phyloP scores from a whole-genome alignment of 768 basidiomycete species.

The Phylloporus arenicola region DNA sequence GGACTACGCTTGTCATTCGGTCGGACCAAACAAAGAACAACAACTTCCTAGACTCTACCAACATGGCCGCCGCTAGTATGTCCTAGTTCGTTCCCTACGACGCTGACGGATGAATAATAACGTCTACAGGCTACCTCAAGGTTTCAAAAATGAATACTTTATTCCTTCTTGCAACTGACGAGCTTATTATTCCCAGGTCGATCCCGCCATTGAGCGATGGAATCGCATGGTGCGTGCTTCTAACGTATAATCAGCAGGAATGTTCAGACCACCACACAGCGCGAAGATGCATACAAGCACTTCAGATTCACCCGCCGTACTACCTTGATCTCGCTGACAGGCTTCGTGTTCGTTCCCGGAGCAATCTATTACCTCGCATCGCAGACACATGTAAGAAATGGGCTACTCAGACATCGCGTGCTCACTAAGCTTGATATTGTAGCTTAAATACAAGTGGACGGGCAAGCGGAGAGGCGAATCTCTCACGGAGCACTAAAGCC shows the following conservation, averaged over 20 bases:
- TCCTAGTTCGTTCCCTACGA: conserved; percentile 3
- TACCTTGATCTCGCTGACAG: conserved; percentile 55
- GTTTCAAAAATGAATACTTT: conserved; percentile 27
- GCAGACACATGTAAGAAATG: conserved; percentile 33
- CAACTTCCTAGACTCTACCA: conserved; percentile 22
- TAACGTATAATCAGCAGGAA: neutral
- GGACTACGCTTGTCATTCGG: conserved; percentile 2
- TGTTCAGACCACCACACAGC: conserved; percentile 37
- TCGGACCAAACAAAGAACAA: conserved; percentile 29
- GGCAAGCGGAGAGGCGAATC: conserved; percentile 46
- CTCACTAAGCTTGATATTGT: conserved; percentile 2
- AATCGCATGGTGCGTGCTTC: conserved; percentile 46
- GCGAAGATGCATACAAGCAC: conserved; percentile 77
- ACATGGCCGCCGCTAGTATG: conserved; percentile 67
- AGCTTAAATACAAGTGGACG: conserved; percentile 53
- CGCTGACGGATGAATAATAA: conserved; percentile 6
- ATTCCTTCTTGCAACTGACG: neutral
- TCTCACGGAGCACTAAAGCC: conserved; percentile 27
- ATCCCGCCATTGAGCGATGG: conserved; percentile 64
- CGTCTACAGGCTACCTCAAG: conserved; percentile 49
- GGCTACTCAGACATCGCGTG: conserved; percentile 15
- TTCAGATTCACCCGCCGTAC: conserved; percentile 76
- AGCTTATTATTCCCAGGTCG: conserved; percentile 25
- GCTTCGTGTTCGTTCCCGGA: conserved; percentile 61
- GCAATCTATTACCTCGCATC: conserved; percentile 43